Evolutionary conservation across 495 filamentous ascomycete species (phyloP).

Genomic region (Sporormia fimetaria): DNA sequence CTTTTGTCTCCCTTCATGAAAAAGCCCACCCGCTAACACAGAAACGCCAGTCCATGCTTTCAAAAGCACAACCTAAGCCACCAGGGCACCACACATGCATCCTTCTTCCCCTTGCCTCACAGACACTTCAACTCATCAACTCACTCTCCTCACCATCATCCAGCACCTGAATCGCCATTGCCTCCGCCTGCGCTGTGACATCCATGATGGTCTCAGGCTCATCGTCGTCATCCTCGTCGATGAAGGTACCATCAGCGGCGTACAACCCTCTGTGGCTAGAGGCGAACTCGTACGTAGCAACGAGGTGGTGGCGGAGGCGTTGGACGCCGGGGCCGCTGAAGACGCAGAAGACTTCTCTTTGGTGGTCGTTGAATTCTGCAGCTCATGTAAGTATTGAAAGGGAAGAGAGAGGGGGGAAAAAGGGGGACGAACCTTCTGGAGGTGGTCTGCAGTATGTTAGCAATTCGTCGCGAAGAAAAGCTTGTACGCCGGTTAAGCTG

Average conservation of each 20-base stretch:
- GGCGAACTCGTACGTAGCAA: constrained; percentile 33
- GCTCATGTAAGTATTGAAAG: neutral
- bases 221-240: constrained; percentile 23
- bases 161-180: constrained; percentile 32
- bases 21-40: too few relatives aligned
- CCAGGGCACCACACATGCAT: too few relatives aligned
- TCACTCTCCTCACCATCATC: constrained; percentile 34
- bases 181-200: constrained; percentile 30
- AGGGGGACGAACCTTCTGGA: constrained; percentile 48
- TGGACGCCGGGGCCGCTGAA: constrained; percentile 83
- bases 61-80: too few relatives aligned
- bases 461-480: constrained; percentile 65
- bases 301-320: constrained; percentile 65
- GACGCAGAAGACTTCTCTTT: constrained; percentile 91
- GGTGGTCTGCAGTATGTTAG: constrained; percentile 76
- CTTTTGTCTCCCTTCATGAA: too few relatives aligned
- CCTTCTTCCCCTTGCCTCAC: too few relatives aligned
- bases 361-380: constrained; percentile 92
- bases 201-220: constrained; percentile 24
- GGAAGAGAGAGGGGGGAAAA: neutral
- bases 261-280: constrained; percentile 2
- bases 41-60: too few relatives aligned
- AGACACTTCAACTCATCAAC: constrained; percentile 32
- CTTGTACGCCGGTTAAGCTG: constrained; percentile 87
- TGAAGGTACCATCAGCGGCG: constrained; percentile 20